phyloP scores from a whole-genome alignment of 2,329 filamentous ascomycete genomes.

The Penicillium sp. region DNA sequence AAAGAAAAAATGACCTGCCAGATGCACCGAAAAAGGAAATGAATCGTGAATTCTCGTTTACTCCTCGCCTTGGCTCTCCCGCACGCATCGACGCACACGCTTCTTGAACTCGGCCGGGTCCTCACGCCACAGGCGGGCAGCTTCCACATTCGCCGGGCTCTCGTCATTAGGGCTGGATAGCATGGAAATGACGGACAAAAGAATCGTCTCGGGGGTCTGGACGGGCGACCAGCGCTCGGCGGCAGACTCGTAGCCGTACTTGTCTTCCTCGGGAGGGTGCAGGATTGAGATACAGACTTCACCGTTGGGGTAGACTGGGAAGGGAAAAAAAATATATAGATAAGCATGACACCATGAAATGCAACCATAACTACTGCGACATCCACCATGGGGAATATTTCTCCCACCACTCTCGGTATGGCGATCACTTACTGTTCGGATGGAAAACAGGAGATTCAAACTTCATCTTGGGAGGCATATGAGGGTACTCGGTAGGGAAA shows the following conservation, averaged over 20 bases:
- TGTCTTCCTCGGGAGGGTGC: conserved; percentile 89
- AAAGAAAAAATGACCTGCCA: conserved; percentile 2
- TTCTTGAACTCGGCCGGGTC: conserved; percentile 74
- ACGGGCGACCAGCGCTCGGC: conserved; percentile 92
- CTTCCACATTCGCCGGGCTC: conserved; percentile 91
- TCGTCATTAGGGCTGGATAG: conserved; percentile 91
- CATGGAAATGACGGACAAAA: conserved; percentile 87
- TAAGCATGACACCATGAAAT: neutral
- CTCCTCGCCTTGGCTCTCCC: conserved; percentile 75
- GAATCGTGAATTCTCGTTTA: conserved; percentile 16
- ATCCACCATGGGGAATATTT: neutral
- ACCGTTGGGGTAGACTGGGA: conserved; percentile 70
- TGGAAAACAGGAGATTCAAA: conserved; percentile 88
- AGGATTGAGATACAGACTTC: conserved; percentile 95
- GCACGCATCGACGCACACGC: conserved; percentile 70
- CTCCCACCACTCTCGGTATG: neutral
- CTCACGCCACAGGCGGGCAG: conserved; percentile 80
- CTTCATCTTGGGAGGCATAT: conserved; percentile 79
- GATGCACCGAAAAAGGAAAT: conserved; percentile 10
- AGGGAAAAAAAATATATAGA: neutral
- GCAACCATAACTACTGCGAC: neutral
- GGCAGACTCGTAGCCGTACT: conserved; percentile 87
- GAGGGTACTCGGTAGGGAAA: conserved; percentile 83
- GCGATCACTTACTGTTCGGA: conserved; percentile 64
- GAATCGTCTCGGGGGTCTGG: conserved; percentile 89